Evolutionary conservation across 2,329 filamentous ascomycete species (phyloP), one percentile per base, ranked within the genome.

Genomic region (Sclerotiophoma versabilis): DNA sequence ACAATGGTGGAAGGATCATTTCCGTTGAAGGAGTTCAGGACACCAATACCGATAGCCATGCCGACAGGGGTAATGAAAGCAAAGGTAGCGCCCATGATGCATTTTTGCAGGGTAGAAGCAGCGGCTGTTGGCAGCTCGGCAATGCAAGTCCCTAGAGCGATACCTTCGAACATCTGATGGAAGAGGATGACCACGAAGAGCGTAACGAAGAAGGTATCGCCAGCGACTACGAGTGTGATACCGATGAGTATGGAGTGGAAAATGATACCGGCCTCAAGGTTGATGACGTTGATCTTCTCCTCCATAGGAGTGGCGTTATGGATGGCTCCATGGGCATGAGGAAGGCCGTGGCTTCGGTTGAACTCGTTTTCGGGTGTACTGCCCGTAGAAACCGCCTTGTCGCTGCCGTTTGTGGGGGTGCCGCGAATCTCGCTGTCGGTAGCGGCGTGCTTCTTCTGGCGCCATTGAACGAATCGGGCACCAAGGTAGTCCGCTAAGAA

Each of bases 31-130:
- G 79, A 71, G 30, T 87, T 76, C 23, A 92, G 75, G 3, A 90
- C 88, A 2, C 88, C 88, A 27, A 92, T 86, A 0, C 90, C 90
- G 55, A 93, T 92, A 0, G 86, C 88, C 89, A 93, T 93, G 10
- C 90, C 90, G 25, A 91, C 77, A 0, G 90, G 90, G 0, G 90
- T 93, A 49, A 91, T 85, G 22, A 92, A 76, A 0, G 88, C 83
- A 64, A 92, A 93, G 0, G 82, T 79, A 1, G 73, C 61, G 0
- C 83, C 88, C 76, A 93, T 85, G 11, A 84, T 57, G 2, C 86
- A 74, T 68, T 91, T 89, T 57, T 79, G 79, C 6, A 64, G 44
- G 1, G 66, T 67, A 3, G 68, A 62, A n/a, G 74, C 68, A 4
- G 63, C 60, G 7, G 64, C 76, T 11, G 68, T 70, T 49, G 69